Base-by-base conservation (phyloP, 2,329 filamentous ascomycete species). In the Arthroderma sp. region DNA sequence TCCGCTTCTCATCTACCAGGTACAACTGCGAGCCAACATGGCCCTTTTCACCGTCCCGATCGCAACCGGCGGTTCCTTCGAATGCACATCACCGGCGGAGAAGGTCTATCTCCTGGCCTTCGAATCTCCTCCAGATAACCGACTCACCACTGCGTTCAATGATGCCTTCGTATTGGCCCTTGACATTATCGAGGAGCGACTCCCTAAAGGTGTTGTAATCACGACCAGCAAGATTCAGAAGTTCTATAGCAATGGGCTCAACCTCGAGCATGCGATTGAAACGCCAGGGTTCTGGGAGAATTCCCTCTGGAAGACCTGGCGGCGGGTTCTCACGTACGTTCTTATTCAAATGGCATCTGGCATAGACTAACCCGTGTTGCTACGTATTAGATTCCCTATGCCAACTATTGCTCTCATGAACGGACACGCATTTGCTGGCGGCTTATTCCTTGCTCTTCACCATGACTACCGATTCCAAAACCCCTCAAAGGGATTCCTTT, bases 181-280 rank as follows among this genome's bases (percentile, higher is more conserved):
- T 49, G 83, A 91, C 64, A 77, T 85, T 22, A 66, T 91, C 55
- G 81, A 87, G 61, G 74, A 78, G 47, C 72, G 71, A 44, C 71
- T 81, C 55, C 70, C 75, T 0, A 73, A 74, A n/a, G 85, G 85
- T 43, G 83, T 88, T 4, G 71, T 91, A 9, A 68, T 88, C 47
- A 89, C 84, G 4, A 89, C 84, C 0, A 83, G 79, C 36, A 75
- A 72, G 40, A 82, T 88, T 47, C 60, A 69, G 42, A 91, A 91
- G 58, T 89, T 89, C 70, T 91, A 83, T 67, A 81, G 75, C 61
- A 89, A 89, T 64, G 85, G 85, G 0, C 72, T 91, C n/a, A 83
- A 91, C 60, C 73, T 88, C 9, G 71, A 77, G 34, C 75, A 83
- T 57, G 81, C 78, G n/a, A 56, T 70, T 31, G 61, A 64, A 29